Percentiles rank a stretch among this genome's conserved stretches.
phyloP scores from a whole-genome alignment of 768 basidiomycete species.

The Cystobasidium onofrii region DNA sequence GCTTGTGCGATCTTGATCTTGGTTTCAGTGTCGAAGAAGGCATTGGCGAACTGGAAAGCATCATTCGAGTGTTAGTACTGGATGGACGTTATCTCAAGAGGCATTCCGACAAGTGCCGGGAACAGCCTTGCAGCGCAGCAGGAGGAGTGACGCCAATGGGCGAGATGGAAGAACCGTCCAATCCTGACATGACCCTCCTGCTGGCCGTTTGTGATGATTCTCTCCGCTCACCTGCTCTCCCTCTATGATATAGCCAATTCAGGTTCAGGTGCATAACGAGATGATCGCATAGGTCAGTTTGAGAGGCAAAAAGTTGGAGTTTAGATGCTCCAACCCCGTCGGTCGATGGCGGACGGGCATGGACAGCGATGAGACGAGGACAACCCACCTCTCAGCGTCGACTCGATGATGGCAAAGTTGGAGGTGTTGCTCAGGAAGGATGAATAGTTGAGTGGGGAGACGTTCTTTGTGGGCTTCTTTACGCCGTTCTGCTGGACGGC shows the following conservation, averaged over 20 bases:
- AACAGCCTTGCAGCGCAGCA: too few species aligned
- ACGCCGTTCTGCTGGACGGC: slow-evolving; percentile 8
- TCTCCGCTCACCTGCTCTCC: slow-evolving; percentile 37
- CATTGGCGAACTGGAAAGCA: slow-evolving; percentile 73
- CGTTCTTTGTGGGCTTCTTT: slow-evolving; percentile 33
- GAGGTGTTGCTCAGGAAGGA: slow-evolving; percentile 40
- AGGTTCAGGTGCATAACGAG: neutral
- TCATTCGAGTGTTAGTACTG: too few species aligned
- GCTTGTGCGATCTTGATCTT: slow-evolving; percentile 99
- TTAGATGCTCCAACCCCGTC: too few species aligned
- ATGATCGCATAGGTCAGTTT: neutral
- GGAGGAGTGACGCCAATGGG: too few species aligned
- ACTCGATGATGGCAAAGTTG: slow-evolving; percentile 84
- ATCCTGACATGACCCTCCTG: too few species aligned
- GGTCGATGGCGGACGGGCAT: neutral
- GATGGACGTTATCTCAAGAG: too few species aligned
- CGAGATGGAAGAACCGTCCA: too few species aligned
- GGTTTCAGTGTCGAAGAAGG: slow-evolving; percentile 98
- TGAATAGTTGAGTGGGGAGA: slow-evolving; percentile 25
- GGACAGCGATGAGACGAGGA: neutral
- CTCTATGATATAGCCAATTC: slow-evolving; percentile 33
- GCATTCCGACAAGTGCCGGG: too few species aligned
- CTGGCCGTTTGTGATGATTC: neutral
- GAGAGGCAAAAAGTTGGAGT: neutral
- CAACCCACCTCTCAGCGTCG: slow-evolving; percentile 59